Conservation (phyloP, 163 green algal genomes). For the Coccomyxa subellipsoidea region DNA sequence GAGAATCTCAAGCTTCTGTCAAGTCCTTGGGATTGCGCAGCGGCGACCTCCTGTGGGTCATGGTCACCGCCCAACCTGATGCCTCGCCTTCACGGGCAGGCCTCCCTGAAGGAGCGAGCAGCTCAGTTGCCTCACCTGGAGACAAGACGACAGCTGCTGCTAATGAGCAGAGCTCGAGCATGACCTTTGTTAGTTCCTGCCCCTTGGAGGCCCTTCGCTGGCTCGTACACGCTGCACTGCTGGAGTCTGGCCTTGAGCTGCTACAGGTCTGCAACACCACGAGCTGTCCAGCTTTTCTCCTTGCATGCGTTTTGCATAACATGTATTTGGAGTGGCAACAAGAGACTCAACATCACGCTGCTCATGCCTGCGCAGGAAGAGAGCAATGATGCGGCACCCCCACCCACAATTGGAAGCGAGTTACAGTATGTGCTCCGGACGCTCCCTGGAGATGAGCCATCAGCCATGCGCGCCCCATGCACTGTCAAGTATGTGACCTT, state of each 20-base stretch:
- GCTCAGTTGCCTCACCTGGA: not conserved
- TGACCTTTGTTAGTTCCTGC: not conserved
- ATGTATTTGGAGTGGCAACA: not conserved
- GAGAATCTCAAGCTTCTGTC: not conserved
- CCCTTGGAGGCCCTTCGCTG: not conserved
- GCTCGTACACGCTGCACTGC: not conserved
- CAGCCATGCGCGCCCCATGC: not conserved
- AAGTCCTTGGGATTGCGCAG: slow-evolving; percentile 22
- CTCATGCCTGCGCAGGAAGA: not conserved
- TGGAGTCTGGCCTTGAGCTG: not conserved
- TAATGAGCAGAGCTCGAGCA: not conserved
- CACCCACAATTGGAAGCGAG: not conserved
- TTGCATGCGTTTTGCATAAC: not conserved
- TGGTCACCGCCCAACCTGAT: not conserved
- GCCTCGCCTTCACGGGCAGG: not conserved
- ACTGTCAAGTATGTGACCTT: not conserved
- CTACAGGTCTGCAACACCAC: not conserved
- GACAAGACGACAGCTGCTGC: not conserved
- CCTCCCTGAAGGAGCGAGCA: not conserved
- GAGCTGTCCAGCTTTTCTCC: not conserved
- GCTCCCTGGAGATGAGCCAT: not conserved
- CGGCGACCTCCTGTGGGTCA: slow-evolving; percentile 38
- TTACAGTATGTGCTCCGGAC: not conserved
- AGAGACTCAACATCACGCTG: not conserved
- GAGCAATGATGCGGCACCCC: not conserved